Conservation (phyloP, 139 green algal species). For the Raphidocelis subcapitata region DNA sequence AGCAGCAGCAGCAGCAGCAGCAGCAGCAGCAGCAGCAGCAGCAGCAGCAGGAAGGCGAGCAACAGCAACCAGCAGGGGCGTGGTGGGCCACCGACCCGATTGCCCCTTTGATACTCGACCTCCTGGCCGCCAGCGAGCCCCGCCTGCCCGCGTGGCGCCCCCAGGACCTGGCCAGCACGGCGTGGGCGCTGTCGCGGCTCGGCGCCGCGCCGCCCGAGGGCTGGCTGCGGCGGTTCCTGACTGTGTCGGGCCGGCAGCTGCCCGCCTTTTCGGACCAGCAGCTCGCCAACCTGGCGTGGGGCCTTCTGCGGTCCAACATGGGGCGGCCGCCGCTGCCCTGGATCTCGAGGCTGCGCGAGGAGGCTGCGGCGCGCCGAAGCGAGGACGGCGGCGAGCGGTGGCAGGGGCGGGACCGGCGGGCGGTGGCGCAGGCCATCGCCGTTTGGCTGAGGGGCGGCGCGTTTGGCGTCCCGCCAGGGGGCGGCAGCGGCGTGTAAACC, state of each 20-base stretch:
- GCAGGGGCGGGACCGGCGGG: too few species aligned
- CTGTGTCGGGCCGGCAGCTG: not conserved
- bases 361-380: too few species aligned
- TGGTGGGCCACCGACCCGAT: not conserved
- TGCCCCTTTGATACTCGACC: not conserved
- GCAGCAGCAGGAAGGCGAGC: not conserved
- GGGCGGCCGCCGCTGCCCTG: too few species aligned
- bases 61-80: conserved; percentile 1
- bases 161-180: not conserved
- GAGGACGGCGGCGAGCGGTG: too few species aligned
- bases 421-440: too few species aligned
- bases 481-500: too few species aligned
- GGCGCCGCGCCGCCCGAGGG: not conserved
- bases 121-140: not conserved
- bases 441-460: too few species aligned
- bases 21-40: not conserved
- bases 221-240: conserved; percentile 3
- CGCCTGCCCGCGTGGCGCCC: not conserved
- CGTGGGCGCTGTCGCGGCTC: conserved; percentile 6
- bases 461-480: too few species aligned
- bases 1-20: not conserved
- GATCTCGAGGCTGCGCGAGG: too few species aligned
- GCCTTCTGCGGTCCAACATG: not conserved
- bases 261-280: not conserved
- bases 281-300: not conserved